Evolutionary conservation across 2,329 filamentous ascomycete genomes (phyloP), one percentile per base, ranked within the genome.

Genomic region (Didymella exigua): DNA sequence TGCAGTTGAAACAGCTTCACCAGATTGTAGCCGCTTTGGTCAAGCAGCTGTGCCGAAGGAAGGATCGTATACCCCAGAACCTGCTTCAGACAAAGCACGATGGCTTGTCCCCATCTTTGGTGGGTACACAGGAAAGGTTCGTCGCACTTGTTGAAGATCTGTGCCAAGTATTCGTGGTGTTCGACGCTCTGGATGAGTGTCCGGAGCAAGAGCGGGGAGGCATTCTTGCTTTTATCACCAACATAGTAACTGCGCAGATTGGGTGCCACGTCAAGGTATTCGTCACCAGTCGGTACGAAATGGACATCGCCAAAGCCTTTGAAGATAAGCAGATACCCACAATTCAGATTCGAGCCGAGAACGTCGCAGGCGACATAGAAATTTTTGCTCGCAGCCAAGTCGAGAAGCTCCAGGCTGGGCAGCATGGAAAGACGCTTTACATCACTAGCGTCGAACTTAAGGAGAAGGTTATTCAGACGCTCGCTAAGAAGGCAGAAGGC

Each of bases 251-350:
- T 3, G n/a, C 49, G 31, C 49, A 31, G 24, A 23, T 23, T 40
- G 0, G 5, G 34, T 58, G 56, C 19, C 52, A 38, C 4, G 42
- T 61, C 16, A 65, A 65, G 27, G 54, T 63, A 8, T 63, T 66
- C 30, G 60, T 55, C 48, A 65, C 62, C 0, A 67, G 64, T 57
- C 54, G 60, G 36, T 49, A 42, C 4, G 62, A 63, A 34, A 62
- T 45, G 48, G 62, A 67, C 29, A 67, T 67, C 16, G 41, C 42
- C 42, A 46, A 56, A 38, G 62, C 59, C 10, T 67, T 67, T 21
- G 36, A 37, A 23, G 34, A 54, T n/a, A 61, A 49, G 3, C 13
- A 55, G 19, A 50, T 63, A 44, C 62, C 64, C 9, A 62, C 57
- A 21, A 43, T 67, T 26, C 55, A 62, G 31, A 63, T 67, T 14